Evolutionary conservation across 306 rosid genomes (phyloP).

Genomic region (Ziziphus jujuba): DNA sequence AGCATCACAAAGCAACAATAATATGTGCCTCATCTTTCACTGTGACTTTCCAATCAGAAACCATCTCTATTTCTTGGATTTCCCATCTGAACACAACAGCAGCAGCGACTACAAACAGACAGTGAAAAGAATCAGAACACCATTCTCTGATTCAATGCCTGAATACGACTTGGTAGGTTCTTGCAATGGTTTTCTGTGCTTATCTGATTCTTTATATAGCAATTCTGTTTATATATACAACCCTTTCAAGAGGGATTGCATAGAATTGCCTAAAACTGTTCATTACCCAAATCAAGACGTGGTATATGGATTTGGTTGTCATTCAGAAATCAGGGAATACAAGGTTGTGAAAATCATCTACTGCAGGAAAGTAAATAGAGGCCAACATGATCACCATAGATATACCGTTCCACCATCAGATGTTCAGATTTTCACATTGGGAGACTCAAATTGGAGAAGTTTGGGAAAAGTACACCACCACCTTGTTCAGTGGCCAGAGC

Average conservation of each 20-base stretch:
- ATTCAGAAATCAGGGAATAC: slow-evolving; percentile 29
- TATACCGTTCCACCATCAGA: slow-evolving; percentile 13
- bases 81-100: slow-evolving; percentile 6
- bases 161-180: slow-evolving; percentile 46
- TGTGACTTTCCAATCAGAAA: slow-evolving; percentile 40
- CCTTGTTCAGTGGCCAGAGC: slow-evolving; percentile 32
- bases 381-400: background rate
- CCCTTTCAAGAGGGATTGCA: slow-evolving; percentile 31
- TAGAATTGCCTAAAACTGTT: slow-evolving; percentile 30
- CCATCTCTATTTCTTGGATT: slow-evolving; percentile 32
- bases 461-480: slow-evolving; percentile 24
- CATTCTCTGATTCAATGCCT: slow-evolving; percentile 32
- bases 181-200: slow-evolving; percentile 37
- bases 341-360: slow-evolving; percentile 39
- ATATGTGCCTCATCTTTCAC: slow-evolving; percentile 42
- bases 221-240: slow-evolving; percentile 36
- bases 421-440: slow-evolving; percentile 32
- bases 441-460: slow-evolving; percentile 45
- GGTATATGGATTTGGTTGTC: slow-evolving; percentile 43
- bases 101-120: slow-evolving; percentile 1
- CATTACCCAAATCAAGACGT: slow-evolving; percentile 25
- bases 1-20: slow-evolving; percentile 5
- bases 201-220: slow-evolving; percentile 33
- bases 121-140: slow-evolving; percentile 27
- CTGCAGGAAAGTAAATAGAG: background rate